A percentile compares a stretch with the other conserved stretches of the same genome.
Evolutionary conservation across 495 filamentous ascomycete genomes (phyloP).

Genomic region (Neurospora sp.): DNA sequence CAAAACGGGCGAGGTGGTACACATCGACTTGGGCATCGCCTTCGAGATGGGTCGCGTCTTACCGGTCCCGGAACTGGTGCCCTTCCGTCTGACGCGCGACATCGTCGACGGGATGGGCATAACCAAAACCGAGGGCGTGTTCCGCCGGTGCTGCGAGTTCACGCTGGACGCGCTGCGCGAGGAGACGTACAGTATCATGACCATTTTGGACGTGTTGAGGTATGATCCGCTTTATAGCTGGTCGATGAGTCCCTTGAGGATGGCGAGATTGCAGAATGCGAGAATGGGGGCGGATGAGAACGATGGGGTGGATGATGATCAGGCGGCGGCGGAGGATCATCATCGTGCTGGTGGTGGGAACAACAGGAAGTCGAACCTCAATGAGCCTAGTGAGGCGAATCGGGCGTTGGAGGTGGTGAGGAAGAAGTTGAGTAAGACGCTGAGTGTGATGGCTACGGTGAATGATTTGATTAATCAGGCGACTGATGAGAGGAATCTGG

Average conservation of each 20-base stretch:
- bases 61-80: slow-evolving; percentile 88
- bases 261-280: slow-evolving; percentile 51
- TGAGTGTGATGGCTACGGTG: slow-evolving; percentile 90
- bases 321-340: slow-evolving; percentile 1
- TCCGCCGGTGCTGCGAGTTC: slow-evolving; percentile 94
- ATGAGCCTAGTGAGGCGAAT: slow-evolving; percentile 86
- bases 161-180: slow-evolving; percentile 86
- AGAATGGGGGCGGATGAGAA: slow-evolving; percentile 21
- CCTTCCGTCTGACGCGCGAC: slow-evolving; percentile 90
- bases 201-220: slow-evolving; percentile 86
- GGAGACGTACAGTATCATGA: slow-evolving; percentile 93
- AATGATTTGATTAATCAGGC: slow-evolving; percentile 96
- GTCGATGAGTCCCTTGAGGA: slow-evolving; percentile 82
- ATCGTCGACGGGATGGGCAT: slow-evolving; percentile 96
- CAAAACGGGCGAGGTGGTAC: slow-evolving; percentile 83
- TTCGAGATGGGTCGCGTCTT: slow-evolving; percentile 93
- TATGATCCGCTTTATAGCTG: slow-evolving; percentile 95
- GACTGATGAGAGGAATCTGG: slow-evolving; percentile 84
- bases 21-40: slow-evolving; percentile 92
- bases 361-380: slow-evolving; percentile 34
- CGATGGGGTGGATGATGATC: slow-evolving; percentile 12
- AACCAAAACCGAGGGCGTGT: slow-evolving; percentile 89
- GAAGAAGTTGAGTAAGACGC: slow-evolving; percentile 85
- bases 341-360: background rate
- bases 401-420: slow-evolving; percentile 82